These are phyloP conservation scores for Perilla frutescens DNA, from an alignment of 257 asterid genomes.

Conservation along the genomic window DNA sequence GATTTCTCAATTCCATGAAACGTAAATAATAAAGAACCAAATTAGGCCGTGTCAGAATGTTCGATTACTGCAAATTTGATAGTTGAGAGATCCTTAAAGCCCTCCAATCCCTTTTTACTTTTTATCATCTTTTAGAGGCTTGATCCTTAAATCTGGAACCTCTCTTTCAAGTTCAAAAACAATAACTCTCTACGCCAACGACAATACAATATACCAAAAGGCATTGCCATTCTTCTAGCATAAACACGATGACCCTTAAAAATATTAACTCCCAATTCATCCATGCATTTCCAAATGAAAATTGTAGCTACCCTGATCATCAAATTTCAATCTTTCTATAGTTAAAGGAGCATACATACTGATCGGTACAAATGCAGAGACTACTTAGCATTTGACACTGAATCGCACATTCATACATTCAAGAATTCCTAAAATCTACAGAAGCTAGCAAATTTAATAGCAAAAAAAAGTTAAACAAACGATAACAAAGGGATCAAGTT, in stretches of 20 bases:
- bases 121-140: slow-evolving; percentile 8
- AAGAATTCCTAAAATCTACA: not conserved
- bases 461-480: not conserved
- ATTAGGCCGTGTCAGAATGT: not conserved
- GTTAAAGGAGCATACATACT: slow-evolving; percentile 9
- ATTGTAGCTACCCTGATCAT: slow-evolving; percentile 21
- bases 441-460: not conserved
- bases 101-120: slow-evolving; percentile 6
- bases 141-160: slow-evolving; percentile 38
- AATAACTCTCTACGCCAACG: slow-evolving; percentile 8
- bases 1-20: not conserved
- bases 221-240: slow-evolving; percentile 28
- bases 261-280: slow-evolving; percentile 20
- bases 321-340: slow-evolving; percentile 21
- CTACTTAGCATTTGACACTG: not conserved
- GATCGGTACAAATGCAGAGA: not conserved
- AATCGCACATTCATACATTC: not conserved
- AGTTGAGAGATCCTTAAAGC: slow-evolving; percentile 33
- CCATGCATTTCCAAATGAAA: slow-evolving; percentile 28
- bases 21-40: not conserved
- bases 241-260: slow-evolving; percentile 22
- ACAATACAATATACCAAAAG: slow-evolving; percentile 15
- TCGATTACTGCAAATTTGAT: not conserved
- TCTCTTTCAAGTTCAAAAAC: slow-evolving; percentile 10
- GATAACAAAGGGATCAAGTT: not conserved